phyloP scores from a whole-genome alignment of 345 rosid genomes.

The Euphorbia lathyris region DNA sequence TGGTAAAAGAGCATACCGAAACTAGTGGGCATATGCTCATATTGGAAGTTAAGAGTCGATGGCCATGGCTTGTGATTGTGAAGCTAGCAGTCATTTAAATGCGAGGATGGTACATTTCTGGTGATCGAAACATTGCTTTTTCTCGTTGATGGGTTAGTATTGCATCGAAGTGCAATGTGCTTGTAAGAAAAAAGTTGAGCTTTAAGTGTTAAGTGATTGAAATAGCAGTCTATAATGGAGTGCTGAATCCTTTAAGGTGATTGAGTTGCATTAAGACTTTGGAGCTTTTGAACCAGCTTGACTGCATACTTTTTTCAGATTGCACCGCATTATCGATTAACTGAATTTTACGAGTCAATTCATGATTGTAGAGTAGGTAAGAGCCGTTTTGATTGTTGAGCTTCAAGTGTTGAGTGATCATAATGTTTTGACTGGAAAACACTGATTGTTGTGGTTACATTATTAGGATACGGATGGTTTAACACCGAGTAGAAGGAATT shows the following conservation, averaged over 20 bases:
- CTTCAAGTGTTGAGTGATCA: too few species aligned
- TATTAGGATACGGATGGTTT: background rate
- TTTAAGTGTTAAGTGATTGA: slow-evolving; percentile 1
- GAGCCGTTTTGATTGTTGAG: background rate
- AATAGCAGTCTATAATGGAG: too few species aligned
- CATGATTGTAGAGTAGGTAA: background rate
- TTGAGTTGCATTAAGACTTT: background rate
- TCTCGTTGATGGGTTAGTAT: background rate
- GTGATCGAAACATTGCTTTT: background rate
- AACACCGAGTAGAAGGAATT: background rate
- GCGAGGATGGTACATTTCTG: background rate
- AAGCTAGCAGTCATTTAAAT: background rate
- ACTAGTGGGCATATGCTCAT: background rate
- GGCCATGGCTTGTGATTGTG: background rate
- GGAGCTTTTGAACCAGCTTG: background rate
- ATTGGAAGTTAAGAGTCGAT: background rate
- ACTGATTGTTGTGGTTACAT: background rate
- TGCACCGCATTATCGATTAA: background rate
- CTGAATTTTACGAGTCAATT: background rate
- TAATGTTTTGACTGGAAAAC: background rate
- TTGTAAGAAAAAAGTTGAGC: background rate
- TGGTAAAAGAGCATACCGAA: background rate
- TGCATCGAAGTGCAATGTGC: slow-evolving; percentile 3
- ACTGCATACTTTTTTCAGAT: background rate
- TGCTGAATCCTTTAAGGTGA: background rate